Evolutionary conservation across 2,329 filamentous ascomycete species (phyloP), one percentile per base, ranked within the genome.

Genomic region (Ilyonectria sp.): DNA sequence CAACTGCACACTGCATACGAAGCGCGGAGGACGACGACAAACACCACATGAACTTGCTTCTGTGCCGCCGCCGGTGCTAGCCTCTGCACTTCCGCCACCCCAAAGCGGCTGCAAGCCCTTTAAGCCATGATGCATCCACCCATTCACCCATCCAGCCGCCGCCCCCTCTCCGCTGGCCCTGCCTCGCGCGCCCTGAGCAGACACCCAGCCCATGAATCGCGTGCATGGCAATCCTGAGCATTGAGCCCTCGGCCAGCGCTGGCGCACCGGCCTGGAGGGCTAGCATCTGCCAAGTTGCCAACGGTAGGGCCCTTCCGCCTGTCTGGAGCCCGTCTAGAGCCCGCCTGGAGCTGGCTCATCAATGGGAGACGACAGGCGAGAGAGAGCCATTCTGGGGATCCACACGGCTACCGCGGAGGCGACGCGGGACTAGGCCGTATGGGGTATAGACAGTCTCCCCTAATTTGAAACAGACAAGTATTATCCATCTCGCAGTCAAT

Each of bases 391-490:
- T 49, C 52, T 50, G 44, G 26, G 44, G 57, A 49, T 69, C 67
- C 65, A 67, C 63, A 63, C 60, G 58, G 54, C 56, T 63, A 46
- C 66, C 60, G 63, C 67, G 67, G 67, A 61, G 62, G 58, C 49
- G 54, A 67, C 64, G 66, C 33, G 44, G 63, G 43, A 46, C 69
- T 70, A 74, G 59, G 50, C 72, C 60, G 4, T 19, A 60, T 68
- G 37, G 33, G 67, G 72, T n/a, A 58, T 73, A 67, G 73, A 50
- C 66, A 43, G 59, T 58, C 63, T 67, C 63, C 40, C 40, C 71
- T 73, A 74, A 74, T 73, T 72, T 74, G 76, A 78, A 77, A 78
- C 76, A 74, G 59, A 65, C 56, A 70, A 65, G 40, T 57, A 57
- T 52, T 61, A 64, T 46, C 55, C 58, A 62, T 49, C 44, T 60